Conservation (phyloP, 1,284 basidiomycete genomes). For the Takashimella koratensis region DNA sequence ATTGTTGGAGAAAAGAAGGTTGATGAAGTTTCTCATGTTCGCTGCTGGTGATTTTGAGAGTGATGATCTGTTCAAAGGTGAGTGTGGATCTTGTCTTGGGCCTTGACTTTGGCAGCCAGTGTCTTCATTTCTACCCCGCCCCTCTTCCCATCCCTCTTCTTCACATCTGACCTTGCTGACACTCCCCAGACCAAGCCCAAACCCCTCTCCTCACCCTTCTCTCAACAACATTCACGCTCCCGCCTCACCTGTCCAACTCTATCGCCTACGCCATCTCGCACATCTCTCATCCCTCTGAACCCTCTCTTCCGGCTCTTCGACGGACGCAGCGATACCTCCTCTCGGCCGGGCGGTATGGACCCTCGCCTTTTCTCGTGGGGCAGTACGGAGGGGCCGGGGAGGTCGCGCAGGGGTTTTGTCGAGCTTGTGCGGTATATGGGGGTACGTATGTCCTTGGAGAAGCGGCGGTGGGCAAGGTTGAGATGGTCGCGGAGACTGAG, state of each 20-base stretch:
- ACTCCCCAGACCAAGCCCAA: conserved; percentile 53
- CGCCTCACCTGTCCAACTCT: conserved; percentile 57
- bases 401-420: conserved; percentile 87
- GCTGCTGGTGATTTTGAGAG: conserved; percentile 69
- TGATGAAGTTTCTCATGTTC: conserved; percentile 90
- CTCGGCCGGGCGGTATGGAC: conserved; percentile 81
- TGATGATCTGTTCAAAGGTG: conserved; percentile 43
- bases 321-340: conserved; percentile 70
- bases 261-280: conserved; percentile 71
- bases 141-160: no score
- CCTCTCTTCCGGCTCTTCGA: conserved; percentile 59
- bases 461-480: conserved; percentile 25
- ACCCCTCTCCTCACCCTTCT: conserved; percentile 63
- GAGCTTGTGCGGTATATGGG: conserved; percentile 75
- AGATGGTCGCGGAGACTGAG: not conserved
- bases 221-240: conserved; percentile 60
- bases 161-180: conserved; percentile 2
- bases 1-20: conserved; percentile 78
- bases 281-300: conserved; percentile 57
- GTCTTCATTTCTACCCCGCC: no score
- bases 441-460: conserved; percentile 73
- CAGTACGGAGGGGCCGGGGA: conserved; percentile 93
- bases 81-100: not conserved
- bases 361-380: conserved; percentile 85
- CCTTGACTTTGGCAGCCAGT: no score